Percentiles rank a stretch among this genome's conserved stretches.
Conservation (phyloP, 2,329 filamentous ascomycete genomes). For the Xylaria sp. region DNA sequence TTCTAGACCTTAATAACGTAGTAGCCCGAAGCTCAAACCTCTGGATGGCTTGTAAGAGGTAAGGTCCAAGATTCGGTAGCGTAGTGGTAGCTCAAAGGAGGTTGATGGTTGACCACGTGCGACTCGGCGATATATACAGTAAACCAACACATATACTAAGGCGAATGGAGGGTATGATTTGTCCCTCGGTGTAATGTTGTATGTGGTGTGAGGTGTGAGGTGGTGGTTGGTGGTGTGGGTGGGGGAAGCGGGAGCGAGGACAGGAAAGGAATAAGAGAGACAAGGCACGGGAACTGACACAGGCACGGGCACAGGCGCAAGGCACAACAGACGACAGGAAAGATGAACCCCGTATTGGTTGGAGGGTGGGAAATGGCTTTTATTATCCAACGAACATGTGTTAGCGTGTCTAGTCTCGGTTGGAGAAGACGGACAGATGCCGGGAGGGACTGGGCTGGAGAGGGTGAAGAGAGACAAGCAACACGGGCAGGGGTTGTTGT, state of each 20-base stretch:
- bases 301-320: conserved; percentile 12
- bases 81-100: too few species aligned
- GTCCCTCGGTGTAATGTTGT: conserved; percentile 21
- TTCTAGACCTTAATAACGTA: not conserved
- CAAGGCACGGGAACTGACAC: conserved; percentile 4
- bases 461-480: too few species aligned
- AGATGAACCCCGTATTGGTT: not conserved
- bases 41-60: not conserved
- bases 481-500: too few species aligned
- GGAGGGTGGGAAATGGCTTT: not conserved
- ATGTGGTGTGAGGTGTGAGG: not conserved
- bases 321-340: conserved; percentile 20
- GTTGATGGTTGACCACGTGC: not conserved
- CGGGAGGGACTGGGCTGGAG: not conserved
- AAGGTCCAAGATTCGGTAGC: conserved; percentile 1
- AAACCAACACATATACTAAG: conserved; percentile 27
- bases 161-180: conserved; percentile 21
- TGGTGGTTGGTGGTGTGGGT: not conserved
- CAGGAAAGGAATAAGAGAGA: conserved; percentile 7
- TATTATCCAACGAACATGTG: conserved; percentile 6
- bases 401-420: not conserved
- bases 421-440: not conserved
- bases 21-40: conserved; percentile 21
- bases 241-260: not conserved
- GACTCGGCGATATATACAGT: conserved; percentile 33